Conservation (phyloP, 2,329 filamentous ascomycete genomes). For the Pseudopyricularia javanii region DNA sequence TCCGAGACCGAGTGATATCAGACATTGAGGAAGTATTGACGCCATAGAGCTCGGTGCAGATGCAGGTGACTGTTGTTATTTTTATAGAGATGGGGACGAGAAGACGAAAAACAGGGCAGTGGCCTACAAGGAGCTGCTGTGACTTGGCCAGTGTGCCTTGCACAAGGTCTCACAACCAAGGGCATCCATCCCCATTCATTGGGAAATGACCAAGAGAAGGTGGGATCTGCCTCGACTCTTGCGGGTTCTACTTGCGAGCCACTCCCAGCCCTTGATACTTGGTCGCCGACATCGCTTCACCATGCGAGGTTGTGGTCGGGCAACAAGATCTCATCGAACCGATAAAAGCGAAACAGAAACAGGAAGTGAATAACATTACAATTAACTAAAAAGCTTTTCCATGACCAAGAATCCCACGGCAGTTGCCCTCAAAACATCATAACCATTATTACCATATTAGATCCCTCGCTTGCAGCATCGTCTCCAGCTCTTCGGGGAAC, state of each 20-base stretch:
- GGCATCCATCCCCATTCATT: too few species aligned
- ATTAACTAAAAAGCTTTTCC: not conserved
- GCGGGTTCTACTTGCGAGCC: too few species aligned
- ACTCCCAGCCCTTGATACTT: too few species aligned
- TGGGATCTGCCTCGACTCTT: too few species aligned
- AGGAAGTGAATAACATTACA: not conserved
- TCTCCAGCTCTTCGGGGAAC: slow-evolving; percentile 2
- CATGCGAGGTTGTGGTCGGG: too few species aligned
- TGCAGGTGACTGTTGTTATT: not conserved
- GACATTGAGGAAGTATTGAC: not conserved
- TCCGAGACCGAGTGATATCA: not conserved
- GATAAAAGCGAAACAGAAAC: not conserved
- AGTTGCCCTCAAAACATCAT: not conserved
- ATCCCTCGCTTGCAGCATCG: slow-evolving; percentile 6
- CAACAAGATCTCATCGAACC: not conserved
- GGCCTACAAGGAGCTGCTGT: too few species aligned
- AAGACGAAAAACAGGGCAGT: not conserved
- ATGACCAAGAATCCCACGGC: too few species aligned
- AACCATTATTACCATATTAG: slow-evolving; percentile 1
- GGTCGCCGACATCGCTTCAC: too few species aligned
- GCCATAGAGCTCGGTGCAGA: not conserved
- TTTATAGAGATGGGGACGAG: not conserved
- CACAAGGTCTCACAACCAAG: too few species aligned
- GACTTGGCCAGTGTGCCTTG: too few species aligned
- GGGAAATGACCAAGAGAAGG: too few species aligned